Evolutionary conservation across 2,329 filamentous ascomycete species (phyloP).

Genomic region (Cordyceps tenuipes): DNA sequence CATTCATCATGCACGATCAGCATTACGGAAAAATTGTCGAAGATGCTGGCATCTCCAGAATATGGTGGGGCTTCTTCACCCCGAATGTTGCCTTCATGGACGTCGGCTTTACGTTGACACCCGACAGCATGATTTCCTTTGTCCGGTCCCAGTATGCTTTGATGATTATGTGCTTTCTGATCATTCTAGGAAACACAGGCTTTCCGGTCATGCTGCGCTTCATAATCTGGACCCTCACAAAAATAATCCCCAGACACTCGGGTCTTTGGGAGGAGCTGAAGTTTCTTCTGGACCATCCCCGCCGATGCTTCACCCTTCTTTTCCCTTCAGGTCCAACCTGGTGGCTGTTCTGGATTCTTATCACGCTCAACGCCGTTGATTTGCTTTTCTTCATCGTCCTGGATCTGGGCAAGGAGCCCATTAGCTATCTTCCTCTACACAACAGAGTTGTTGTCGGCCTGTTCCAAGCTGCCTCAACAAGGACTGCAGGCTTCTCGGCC

Average conservation of each 20-base stretch:
- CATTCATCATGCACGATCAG: slow-evolving; percentile 65
- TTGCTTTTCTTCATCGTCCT: slow-evolving; percentile 86
- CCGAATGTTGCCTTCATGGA: slow-evolving; percentile 87
- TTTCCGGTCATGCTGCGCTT: slow-evolving; percentile 93
- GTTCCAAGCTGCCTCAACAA: slow-evolving; percentile 82
- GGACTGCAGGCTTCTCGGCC: slow-evolving; percentile 83
- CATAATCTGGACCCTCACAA: slow-evolving; percentile 75
- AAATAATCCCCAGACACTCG: slow-evolving; percentile 54
- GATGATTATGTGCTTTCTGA: slow-evolving; percentile 72
- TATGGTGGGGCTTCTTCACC: slow-evolving; percentile 93
- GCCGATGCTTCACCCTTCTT: slow-evolving; percentile 89
- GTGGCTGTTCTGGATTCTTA: slow-evolving; percentile 87
- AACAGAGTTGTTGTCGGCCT: slow-evolving; percentile 76
- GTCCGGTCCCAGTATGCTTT: slow-evolving; percentile 67
- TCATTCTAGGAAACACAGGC: slow-evolving; percentile 90
- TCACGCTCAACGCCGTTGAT: slow-evolving; percentile 76
- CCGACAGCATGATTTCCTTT: slow-evolving; percentile 91
- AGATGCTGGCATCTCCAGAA: slow-evolving; percentile 50
- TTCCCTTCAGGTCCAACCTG: slow-evolving; percentile 88
- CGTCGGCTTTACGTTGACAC: slow-evolving; percentile 84
- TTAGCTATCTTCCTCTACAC: slow-evolving; percentile 61
- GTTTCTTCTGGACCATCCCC: slow-evolving; percentile 88
- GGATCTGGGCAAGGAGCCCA: slow-evolving; percentile 66
- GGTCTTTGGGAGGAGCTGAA: slow-evolving; percentile 81
- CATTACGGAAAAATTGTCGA: slow-evolving; percentile 60